Conservation (phyloP, 78 protist species). For the Dictyostelium citrinum region DNA sequence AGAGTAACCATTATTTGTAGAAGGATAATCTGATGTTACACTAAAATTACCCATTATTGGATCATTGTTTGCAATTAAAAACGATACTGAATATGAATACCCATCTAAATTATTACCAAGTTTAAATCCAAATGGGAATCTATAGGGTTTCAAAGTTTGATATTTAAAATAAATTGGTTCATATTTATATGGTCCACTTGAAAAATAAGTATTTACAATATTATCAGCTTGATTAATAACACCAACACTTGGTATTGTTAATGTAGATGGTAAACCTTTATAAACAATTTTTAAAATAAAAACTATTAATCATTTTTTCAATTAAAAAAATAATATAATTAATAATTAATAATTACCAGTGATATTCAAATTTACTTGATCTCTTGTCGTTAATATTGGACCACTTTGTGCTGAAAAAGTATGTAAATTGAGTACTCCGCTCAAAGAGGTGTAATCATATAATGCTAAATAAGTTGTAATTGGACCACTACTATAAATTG, state of each 20-base stretch:
- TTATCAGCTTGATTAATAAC: background rate
- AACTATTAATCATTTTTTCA: no score
- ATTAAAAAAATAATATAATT: no score
- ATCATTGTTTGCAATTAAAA: background rate
- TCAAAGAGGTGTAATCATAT: background rate
- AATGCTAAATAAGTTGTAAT: background rate
- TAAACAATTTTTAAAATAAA: no score
- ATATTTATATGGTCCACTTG: background rate
- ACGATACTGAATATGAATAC: background rate
- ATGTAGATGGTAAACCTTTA: background rate
- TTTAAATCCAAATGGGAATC: background rate
- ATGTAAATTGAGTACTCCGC: background rate
- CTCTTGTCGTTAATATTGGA: background rate
- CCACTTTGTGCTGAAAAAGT: background rate
- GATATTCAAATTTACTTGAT: background rate
- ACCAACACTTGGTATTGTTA: background rate
- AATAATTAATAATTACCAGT: background rate
- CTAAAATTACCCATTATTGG: background rate
- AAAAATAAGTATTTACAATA: background rate
- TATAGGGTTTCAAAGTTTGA: background rate
- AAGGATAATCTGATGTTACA: background rate
- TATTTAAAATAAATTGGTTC: background rate
- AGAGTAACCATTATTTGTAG: background rate
- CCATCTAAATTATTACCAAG: background rate
- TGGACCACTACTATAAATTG: background rate